Base-by-base conservation (phyloP, 2,329 filamentous ascomycete genomes). In the Neofusicoccum sp. region DNA sequence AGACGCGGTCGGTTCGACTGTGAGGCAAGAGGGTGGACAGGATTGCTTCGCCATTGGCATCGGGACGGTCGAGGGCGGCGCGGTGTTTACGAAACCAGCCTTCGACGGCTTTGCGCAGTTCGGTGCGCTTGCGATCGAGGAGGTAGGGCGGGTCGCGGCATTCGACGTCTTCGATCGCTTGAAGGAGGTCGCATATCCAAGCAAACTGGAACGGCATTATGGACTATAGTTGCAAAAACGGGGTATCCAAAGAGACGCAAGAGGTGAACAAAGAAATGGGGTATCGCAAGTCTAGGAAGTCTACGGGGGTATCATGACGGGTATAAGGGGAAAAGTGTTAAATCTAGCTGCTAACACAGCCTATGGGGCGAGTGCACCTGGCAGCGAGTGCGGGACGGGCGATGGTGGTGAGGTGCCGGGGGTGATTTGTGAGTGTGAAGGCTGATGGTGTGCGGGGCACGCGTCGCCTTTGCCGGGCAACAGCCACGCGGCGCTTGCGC, bases 11-110 rank as follows among this genome's bases (percentile, higher is more conserved):
- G 2, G 86, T 87, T 58, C 91, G 82, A 65, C 83, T 86, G 64
- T 92, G 87, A 0, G 92, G 91, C 0, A 96, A 82, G 0, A 97
- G 75, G 2, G 88, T 87, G 1, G 89, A 93, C 0, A 96, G 78
- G 1, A 96, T 76, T 2, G 89, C 88, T 1, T 84, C 77, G 1
- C 81, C 78, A 67, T 87, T 78, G 1, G 84, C 84, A 30, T 82
- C 78, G 6, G 83, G 75, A 0, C 80, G 78, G 68, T 87, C 76
- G 14, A 96, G 80, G 1, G 75, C 73, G 14, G 74, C 72, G 4
- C 84, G 83, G 70, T 96, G 84, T 1, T 78, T 76, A 12, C 72
- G 70, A 73, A 96, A 95, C 92, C 93, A 97, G 30, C 78, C 72
- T 8, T 76, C 69, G 36, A 91, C 79, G 4, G 73, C 75, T n/a